Conservation (phyloP, 768 basidiomycete species). For the Pleurotus platypus region DNA sequence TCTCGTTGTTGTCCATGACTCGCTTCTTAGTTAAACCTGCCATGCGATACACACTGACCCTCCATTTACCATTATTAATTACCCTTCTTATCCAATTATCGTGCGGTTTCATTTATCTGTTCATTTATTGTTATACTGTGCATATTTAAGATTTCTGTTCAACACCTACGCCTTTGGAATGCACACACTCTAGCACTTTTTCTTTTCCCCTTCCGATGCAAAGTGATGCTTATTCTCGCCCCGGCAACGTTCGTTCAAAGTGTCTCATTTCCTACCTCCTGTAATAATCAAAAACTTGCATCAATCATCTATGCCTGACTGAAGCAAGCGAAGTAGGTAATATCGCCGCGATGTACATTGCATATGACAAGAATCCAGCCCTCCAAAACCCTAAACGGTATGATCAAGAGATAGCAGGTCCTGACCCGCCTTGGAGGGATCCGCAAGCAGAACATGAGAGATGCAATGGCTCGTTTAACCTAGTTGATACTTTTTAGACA, state of each 20-base stretch:
- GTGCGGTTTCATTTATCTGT: neutral
- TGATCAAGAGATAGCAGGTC: neutral
- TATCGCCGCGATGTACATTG: neutral
- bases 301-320: neutral
- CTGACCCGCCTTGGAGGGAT: conserved; percentile 40
- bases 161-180: neutral
- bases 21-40: neutral
- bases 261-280: neutral
- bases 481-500: conserved; percentile 18
- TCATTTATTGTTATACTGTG: conserved; percentile 8
- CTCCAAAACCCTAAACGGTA: neutral
- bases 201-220: neutral
- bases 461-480: conserved; percentile 48
- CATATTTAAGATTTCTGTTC: neutral
- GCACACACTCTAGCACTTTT: neutral
- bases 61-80: neutral
- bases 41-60: neutral
- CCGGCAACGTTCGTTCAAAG: neutral
- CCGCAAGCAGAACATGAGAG: conserved; percentile 62
- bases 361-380: neutral
- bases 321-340: neutral
- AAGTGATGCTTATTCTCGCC: neutral
- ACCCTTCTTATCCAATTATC: neutral
- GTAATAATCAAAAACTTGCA: conserved; percentile 6
- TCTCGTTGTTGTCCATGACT: neutral